Percentiles rank a stretch among this genome's conserved stretches.
Conservation (phyloP, 139 green algal species). For the Bryopsis sp. region DNA sequence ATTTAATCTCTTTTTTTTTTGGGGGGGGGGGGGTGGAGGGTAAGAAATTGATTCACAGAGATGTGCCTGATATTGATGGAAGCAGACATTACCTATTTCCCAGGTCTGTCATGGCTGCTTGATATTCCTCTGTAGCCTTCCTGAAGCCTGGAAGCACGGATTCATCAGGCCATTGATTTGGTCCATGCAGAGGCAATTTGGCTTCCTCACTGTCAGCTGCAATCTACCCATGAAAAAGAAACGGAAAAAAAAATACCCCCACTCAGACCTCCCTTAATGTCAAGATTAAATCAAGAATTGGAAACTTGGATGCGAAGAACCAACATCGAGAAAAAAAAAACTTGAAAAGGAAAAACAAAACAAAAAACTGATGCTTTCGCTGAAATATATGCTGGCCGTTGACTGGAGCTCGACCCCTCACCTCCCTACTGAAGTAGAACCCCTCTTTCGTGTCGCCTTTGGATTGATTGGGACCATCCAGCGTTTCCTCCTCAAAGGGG, state of each 20-base stretch:
- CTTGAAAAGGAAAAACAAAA: no score
- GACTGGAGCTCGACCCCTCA: no score
- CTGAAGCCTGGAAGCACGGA: slow-evolving; percentile 45
- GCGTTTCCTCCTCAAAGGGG: slow-evolving; percentile 68
- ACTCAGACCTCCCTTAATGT: no score
- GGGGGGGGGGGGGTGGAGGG: no score
- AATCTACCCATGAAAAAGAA: background rate
- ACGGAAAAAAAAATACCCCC: no score
- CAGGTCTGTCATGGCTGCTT: slow-evolving; percentile 32
- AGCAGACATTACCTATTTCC: slow-evolving; percentile 35
- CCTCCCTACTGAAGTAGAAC: slow-evolving; percentile 67
- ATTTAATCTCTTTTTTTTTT: no score
- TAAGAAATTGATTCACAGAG: background rate
- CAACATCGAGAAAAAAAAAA: no score
- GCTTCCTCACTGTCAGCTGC: slow-evolving; percentile 35
- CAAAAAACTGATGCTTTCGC: no score
- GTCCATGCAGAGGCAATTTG: slow-evolving; percentile 69
- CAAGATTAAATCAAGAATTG: no score
- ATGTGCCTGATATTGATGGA: background rate
- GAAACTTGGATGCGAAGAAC: no score
- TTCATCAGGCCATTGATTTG: slow-evolving; percentile 78
- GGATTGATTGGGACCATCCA: slow-evolving; percentile 55
- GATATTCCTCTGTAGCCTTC: slow-evolving; percentile 41
- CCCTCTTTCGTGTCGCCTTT: slow-evolving; percentile 81
- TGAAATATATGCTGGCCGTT: no score